Percentiles rank a stretch among this genome's conserved stretches.
Conservation (phyloP, 1,284 basidiomycete genomes). For the Coniferiporia sulphurascens region DNA sequence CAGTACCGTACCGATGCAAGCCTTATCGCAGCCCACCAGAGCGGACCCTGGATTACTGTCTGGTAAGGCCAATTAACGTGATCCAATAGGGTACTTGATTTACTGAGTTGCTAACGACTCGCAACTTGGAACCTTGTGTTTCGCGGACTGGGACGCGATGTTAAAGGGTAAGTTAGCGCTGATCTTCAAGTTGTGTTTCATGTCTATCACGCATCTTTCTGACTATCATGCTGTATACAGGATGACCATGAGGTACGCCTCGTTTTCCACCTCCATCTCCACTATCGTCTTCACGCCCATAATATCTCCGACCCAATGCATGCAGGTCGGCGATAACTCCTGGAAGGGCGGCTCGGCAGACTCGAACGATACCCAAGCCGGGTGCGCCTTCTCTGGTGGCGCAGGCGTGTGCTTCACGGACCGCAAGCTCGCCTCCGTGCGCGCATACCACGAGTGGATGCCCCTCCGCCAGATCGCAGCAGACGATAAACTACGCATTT, state of each 20-base stretch:
- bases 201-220: not conserved
- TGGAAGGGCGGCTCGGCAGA: slow-evolving; percentile 64
- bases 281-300: not conserved
- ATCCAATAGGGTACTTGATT: not conserved
- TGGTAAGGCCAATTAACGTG: slow-evolving; percentile 39
- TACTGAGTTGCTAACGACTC: not conserved
- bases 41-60: slow-evolving; percentile 54
- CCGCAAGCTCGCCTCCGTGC: slow-evolving; percentile 56
- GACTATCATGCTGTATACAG: slow-evolving; percentile 22
- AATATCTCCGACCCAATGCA: not conserved
- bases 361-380: slow-evolving; percentile 53
- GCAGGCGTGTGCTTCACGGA: slow-evolving; percentile 60
- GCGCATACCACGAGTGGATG: slow-evolving; percentile 69
- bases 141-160: no score
- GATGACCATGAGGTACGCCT: slow-evolving; percentile 52
- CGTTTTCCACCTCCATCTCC: no score
- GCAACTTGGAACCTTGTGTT: no score
- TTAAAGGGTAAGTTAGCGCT: no score
- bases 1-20: slow-evolving; percentile 55
- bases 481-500: slow-evolving; percentile 59
- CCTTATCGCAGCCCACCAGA: slow-evolving; percentile 45
- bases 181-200: not conserved
- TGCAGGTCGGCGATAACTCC: slow-evolving; percentile 52
- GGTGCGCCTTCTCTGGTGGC: slow-evolving; percentile 46
- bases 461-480: slow-evolving; percentile 61